Conservation (phyloP, 441 rosid genomes). For the Eugenia klotzschiana region DNA sequence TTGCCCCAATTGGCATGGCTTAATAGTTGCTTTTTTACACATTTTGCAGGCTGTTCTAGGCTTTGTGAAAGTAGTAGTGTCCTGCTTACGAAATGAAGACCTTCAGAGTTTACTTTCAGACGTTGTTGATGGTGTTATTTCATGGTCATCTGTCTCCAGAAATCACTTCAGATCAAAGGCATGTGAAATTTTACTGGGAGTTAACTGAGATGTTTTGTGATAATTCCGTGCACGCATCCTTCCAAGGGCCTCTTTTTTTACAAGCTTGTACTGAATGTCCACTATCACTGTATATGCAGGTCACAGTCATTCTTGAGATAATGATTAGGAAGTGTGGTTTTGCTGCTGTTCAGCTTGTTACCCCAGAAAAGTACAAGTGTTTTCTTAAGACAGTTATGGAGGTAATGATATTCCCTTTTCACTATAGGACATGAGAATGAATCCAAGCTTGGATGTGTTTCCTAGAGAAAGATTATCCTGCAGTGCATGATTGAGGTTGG, state of each 20-base stretch:
- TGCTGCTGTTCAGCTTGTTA: constrained; percentile 40
- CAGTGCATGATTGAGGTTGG: not conserved
- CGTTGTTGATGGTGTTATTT: constrained; percentile 40
- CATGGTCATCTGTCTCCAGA: constrained; percentile 82
- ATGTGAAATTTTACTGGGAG: not conserved
- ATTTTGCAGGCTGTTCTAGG: constrained; percentile 70
- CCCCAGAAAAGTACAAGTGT: constrained; percentile 60
- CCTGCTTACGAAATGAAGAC: constrained; percentile 52
- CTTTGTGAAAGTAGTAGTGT: constrained; percentile 75
- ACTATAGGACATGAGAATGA: not conserved
- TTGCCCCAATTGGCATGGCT: not conserved
- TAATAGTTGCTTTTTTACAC: constrained; percentile 1
- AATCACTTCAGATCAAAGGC: constrained; percentile 82
- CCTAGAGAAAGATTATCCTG: not conserved
- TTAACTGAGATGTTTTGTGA: not conserved
- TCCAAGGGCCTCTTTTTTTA: not conserved
- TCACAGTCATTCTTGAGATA: constrained; percentile 74
- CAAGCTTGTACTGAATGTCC: not conserved
- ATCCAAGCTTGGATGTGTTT: not conserved
- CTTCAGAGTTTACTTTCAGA: constrained; percentile 48
- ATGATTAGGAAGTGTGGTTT: constrained; percentile 74
- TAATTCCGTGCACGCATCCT: not conserved
- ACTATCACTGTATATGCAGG: constrained; percentile 25
- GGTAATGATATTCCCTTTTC: constrained; percentile 19
- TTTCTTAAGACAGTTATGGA: constrained; percentile 59